Evolutionary conservation across 352 stramenopile genomes (phyloP).

Genomic region (Phytophthora podocarpi): DNA sequence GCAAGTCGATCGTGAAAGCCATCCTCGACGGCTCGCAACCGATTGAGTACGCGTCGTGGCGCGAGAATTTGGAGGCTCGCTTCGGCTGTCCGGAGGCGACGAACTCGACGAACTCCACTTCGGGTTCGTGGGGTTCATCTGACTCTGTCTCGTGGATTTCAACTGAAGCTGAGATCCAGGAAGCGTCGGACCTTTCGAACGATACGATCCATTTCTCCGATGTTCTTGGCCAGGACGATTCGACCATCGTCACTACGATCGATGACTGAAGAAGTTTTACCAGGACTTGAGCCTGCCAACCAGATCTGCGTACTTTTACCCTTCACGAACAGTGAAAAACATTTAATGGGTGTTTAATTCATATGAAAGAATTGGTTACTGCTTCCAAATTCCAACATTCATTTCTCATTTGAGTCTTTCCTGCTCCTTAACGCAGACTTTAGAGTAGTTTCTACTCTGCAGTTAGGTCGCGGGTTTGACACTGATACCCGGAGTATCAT

Average conservation of each 20-base stretch:
- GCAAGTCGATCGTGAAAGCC: conserved; percentile 53
- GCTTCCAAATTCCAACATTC: no score
- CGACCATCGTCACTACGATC: neutral
- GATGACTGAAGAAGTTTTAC: neutral
- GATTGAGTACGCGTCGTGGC: conserved; percentile 46
- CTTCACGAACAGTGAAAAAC: neutral
- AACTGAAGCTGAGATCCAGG: neutral
- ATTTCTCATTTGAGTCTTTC: no score
- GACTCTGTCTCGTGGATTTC: neutral
- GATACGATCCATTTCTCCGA: conserved; percentile 31
- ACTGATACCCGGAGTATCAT: no score
- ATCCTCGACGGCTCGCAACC: conserved; percentile 38
- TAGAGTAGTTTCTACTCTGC: no score
- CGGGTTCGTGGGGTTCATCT: conserved; percentile 2
- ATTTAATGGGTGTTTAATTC: neutral
- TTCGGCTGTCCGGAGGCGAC: conserved; percentile 50
- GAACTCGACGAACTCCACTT: conserved; percentile 11
- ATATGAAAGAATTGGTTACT: neutral
- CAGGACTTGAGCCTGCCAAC: neutral
- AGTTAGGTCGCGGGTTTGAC: no score
- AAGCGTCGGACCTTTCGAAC: conserved; percentile 12
- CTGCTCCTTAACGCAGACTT: no score
- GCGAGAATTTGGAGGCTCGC: conserved; percentile 33
- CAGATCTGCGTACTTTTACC: neutral
- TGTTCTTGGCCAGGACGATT: neutral